Percentiles rank a stretch among this genome's conserved stretches.
phyloP scores from a whole-genome alignment of 768 basidiomycete species.

The Panaeolus papilionaceus region DNA sequence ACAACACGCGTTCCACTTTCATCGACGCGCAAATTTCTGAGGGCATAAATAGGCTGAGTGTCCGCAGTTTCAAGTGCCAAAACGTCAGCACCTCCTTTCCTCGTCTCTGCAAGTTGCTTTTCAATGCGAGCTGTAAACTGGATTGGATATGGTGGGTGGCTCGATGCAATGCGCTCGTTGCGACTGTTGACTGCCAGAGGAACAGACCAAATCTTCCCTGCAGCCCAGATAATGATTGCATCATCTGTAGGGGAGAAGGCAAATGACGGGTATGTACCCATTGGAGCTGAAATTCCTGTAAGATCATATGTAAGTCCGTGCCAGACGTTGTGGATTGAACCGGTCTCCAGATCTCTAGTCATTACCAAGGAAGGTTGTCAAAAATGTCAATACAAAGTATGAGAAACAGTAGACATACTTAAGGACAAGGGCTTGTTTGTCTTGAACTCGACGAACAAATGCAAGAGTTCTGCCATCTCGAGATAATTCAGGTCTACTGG shows the following conservation, averaged over 20 bases:
- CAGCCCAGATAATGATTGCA: constrained; percentile 75
- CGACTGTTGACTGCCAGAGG: constrained; percentile 56
- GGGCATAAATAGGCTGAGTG: constrained; percentile 63
- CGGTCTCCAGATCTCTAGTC: constrained; percentile 67
- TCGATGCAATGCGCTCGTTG: constrained; percentile 56
- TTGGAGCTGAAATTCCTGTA: constrained; percentile 68
- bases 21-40: constrained; percentile 66
- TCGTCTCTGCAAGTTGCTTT: constrained; percentile 68
- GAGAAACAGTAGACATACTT: constrained; percentile 50
- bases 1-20: constrained; percentile 57
- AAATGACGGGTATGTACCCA: constrained; percentile 83
- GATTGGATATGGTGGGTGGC: constrained; percentile 51
- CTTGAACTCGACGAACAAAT: constrained; percentile 75
- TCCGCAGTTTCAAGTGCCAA: constrained; percentile 57
- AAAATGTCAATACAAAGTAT: background rate
- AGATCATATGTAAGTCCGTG: constrained; percentile 74
- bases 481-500: constrained; percentile 73
- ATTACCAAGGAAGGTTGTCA: background rate
- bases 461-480: constrained; percentile 72
- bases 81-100: constrained; percentile 53
- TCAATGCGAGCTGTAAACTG: constrained; percentile 69
- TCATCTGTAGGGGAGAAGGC: constrained; percentile 66
- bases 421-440: constrained; percentile 74
- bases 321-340: constrained; percentile 70
- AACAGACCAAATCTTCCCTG: constrained; percentile 70